phyloP scores from a whole-genome alignment of 2,329 filamentous ascomycete species.

The Tetracladium maxilliforme region DNA sequence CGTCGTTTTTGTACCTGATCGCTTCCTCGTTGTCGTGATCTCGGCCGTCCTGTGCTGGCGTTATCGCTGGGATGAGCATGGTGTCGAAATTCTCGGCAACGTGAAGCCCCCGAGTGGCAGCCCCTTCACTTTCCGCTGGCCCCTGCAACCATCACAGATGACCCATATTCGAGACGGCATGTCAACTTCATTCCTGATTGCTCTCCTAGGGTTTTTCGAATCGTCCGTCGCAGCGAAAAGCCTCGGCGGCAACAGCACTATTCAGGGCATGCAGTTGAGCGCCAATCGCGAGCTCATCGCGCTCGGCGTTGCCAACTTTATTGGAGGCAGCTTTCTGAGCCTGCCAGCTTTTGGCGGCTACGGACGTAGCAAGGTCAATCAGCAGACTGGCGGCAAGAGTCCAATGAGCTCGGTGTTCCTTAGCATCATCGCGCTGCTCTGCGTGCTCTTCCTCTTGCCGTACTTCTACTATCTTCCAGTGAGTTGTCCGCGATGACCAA shows the following conservation, averaged over 20 bases:
- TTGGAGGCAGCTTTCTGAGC: slow-evolving; percentile 83
- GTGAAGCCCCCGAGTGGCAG: slow-evolving; percentile 62
- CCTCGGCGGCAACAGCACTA: slow-evolving; percentile 50
- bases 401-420: slow-evolving; percentile 89
- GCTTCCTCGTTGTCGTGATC: slow-evolving; percentile 76
- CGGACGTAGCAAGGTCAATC: slow-evolving; percentile 89
- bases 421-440: slow-evolving; percentile 67
- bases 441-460: slow-evolving; percentile 68
- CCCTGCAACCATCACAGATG: slow-evolving; percentile 64
- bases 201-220: slow-evolving; percentile 95
- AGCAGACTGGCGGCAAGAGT: slow-evolving; percentile 77
- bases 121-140: slow-evolving; percentile 70
- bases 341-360: slow-evolving; percentile 93
- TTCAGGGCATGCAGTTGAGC: slow-evolving; percentile 71
- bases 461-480: slow-evolving; percentile 95
- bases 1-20: slow-evolving; percentile 82
- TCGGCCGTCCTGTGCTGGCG: slow-evolving; percentile 68
- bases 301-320: slow-evolving; percentile 77
- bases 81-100: slow-evolving; percentile 71
- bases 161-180: slow-evolving; percentile 73
- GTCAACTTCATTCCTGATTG: slow-evolving; percentile 85
- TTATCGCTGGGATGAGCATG: slow-evolving; percentile 64
- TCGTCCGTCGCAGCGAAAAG: slow-evolving; percentile 93
- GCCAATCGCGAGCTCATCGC: slow-evolving; percentile 90
- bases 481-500: slow-evolving; percentile 20